phyloP scores from a whole-genome alignment of 106 monocot species.

The Allium cepa region DNA sequence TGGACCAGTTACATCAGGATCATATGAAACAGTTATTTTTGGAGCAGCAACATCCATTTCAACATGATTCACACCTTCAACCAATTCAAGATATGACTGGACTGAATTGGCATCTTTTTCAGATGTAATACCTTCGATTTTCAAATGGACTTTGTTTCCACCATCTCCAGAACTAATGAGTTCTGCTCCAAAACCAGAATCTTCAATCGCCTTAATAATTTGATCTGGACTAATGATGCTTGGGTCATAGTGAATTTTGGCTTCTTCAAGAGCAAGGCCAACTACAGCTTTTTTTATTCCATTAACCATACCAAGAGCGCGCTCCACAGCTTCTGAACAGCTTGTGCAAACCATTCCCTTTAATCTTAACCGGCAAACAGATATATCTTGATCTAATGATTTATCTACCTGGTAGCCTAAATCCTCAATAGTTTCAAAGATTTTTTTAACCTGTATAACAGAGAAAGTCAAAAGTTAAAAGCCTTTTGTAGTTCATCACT shows the following conservation, averaged over 20 bases:
- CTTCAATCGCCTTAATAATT: slow-evolving; percentile 59
- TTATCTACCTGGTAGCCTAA: slow-evolving; percentile 55
- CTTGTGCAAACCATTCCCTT: slow-evolving; percentile 96
- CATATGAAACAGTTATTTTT: slow-evolving; percentile 59
- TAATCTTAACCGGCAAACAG: slow-evolving; percentile 64
- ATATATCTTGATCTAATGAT: slow-evolving; percentile 59
- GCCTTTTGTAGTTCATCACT: no score
- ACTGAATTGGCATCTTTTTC: slow-evolving; percentile 38
- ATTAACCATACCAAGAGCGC: slow-evolving; percentile 46
- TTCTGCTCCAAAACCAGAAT: slow-evolving; percentile 85
- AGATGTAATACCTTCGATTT: slow-evolving; percentile 60
- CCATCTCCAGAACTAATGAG: slow-evolving; percentile 72
- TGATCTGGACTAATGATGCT: slow-evolving; percentile 35
- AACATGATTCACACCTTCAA: slow-evolving; percentile 69
- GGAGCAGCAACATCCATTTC: slow-evolving; percentile 44
- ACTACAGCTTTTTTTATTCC: slow-evolving; percentile 89
- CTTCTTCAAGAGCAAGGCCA: slow-evolving; percentile 93
- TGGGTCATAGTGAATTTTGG: slow-evolving; percentile 85
- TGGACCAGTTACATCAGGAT: slow-evolving; percentile 81
- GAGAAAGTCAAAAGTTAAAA: no score
- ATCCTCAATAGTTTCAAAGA: slow-evolving; percentile 59
- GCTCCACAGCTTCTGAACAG: slow-evolving; percentile 86
- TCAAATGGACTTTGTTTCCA: slow-evolving; percentile 65
- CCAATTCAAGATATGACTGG: slow-evolving; percentile 59
- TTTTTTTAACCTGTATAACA: slow-evolving; percentile 35